Evolutionary conservation across 2,329 filamentous ascomycete genomes (phyloP).

Genomic region (Trichoderma lentiforme): DNA sequence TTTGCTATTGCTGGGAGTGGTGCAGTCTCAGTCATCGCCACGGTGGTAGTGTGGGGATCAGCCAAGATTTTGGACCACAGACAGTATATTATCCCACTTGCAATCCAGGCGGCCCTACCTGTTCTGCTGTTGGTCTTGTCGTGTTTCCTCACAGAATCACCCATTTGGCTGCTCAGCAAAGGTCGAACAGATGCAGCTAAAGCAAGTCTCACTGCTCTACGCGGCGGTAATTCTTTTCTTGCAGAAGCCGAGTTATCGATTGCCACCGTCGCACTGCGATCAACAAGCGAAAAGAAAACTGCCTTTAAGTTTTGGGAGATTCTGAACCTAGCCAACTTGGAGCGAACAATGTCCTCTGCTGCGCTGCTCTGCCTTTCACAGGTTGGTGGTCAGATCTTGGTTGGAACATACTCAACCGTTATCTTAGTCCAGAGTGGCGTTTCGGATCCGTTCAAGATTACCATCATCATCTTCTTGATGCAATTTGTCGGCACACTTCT

Average conservation of each 20-base stretch:
- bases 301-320: not conserved
- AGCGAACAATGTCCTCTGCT: not conserved
- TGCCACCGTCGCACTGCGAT: not conserved
- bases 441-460: not conserved
- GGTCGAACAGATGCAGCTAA: not conserved
- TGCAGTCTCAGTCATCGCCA: not conserved
- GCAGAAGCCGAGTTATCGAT: not conserved
- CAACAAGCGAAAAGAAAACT: not conserved
- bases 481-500: not conserved
- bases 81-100: not conserved
- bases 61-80: not conserved
- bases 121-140: not conserved
- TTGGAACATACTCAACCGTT: not conserved
- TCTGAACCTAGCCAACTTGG: not conserved
- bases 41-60: not conserved
- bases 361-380: not conserved
- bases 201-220: not conserved
- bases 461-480: not conserved
- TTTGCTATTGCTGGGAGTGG: not conserved
- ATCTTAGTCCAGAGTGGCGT: not conserved
- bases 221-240: not conserved
- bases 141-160: not conserved
- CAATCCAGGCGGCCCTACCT: not conserved
- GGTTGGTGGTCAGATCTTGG: not conserved
- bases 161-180: not conserved